phyloP scores from a whole-genome alignment of 176 grass and related monocot species.

The Juncus effusus region DNA sequence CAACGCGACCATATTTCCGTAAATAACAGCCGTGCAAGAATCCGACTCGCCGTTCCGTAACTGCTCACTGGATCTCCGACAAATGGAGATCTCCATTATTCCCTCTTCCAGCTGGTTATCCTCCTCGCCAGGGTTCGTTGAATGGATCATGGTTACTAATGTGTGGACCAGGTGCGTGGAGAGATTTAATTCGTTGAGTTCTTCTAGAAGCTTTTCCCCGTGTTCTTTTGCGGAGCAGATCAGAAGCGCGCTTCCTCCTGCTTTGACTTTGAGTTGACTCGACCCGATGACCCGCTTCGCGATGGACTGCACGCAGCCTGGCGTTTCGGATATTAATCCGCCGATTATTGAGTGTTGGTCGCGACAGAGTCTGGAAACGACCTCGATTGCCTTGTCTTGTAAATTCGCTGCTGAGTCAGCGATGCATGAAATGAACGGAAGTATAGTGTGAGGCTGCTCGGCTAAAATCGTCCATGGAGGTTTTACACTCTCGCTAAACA shows the following conservation, averaged over 20 bases:
- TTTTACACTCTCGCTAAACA: constrained; percentile 59
- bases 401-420: constrained; percentile 72
- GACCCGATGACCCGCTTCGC: constrained; percentile 65
- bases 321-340: constrained; percentile 70
- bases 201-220: constrained; percentile 76
- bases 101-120: constrained; percentile 57
- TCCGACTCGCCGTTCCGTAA: constrained; percentile 44
- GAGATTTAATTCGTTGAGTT: constrained; percentile 62
- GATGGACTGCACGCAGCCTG: constrained; percentile 68
- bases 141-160: constrained; percentile 86
- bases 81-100: constrained; percentile 77
- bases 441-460: constrained; percentile 81
- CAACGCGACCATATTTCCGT: constrained; percentile 84
- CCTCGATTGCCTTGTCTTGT: constrained; percentile 97
- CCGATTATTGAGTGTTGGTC: constrained; percentile 77
- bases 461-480: constrained; percentile 87
- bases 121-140: constrained; percentile 37
- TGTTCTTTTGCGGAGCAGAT: constrained; percentile 74
- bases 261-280: constrained; percentile 73
- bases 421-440: constrained; percentile 81
- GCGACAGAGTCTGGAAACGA: constrained; percentile 74
- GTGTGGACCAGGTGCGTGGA: constrained; percentile 69
- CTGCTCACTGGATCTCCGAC: constrained; percentile 54
- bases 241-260: constrained; percentile 87
- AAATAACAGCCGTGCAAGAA: constrained; percentile 62